Conservation (phyloP, 345 rosid species). For the Litchi chinensis region DNA sequence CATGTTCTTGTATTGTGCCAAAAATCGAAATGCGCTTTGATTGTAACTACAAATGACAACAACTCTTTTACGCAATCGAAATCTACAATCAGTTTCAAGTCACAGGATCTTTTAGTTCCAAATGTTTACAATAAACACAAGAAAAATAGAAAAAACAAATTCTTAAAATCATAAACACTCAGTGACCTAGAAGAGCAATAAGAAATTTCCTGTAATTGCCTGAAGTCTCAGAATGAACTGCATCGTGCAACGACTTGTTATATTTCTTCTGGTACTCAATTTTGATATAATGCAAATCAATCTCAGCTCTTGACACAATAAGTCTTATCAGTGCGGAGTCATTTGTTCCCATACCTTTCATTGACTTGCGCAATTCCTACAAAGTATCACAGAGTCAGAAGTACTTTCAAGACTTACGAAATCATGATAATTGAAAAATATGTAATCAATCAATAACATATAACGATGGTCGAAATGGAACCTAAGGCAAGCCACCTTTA, state of each 20-base stretch:
- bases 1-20: no score
- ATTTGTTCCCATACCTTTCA: conserved; percentile 72
- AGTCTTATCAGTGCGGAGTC: conserved; percentile 57
- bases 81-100: background rate
- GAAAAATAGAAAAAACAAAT: background rate
- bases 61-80: background rate
- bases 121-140: background rate
- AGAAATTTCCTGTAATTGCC: conserved; percentile 67
- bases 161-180: background rate
- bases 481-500: no score
- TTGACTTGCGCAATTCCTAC: conserved; percentile 57
- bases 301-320: conserved; percentile 67
- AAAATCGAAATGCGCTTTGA: background rate
- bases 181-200: conserved; percentile 59
- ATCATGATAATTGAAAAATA: background rate
- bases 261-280: conserved; percentile 62
- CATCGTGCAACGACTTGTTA: conserved; percentile 56
- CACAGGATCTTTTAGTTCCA: no score
- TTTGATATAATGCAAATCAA: conserved; percentile 73
- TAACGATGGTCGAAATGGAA: no score
- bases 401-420: background rate
- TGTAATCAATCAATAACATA: no score
- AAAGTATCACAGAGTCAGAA: background rate
- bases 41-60: background rate
- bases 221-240: conserved; percentile 67